Evolutionary conservation across 2,329 filamentous ascomycete species (phyloP), one percentile per base, ranked within the genome.

Genomic region (Penicillium frequentans): DNA sequence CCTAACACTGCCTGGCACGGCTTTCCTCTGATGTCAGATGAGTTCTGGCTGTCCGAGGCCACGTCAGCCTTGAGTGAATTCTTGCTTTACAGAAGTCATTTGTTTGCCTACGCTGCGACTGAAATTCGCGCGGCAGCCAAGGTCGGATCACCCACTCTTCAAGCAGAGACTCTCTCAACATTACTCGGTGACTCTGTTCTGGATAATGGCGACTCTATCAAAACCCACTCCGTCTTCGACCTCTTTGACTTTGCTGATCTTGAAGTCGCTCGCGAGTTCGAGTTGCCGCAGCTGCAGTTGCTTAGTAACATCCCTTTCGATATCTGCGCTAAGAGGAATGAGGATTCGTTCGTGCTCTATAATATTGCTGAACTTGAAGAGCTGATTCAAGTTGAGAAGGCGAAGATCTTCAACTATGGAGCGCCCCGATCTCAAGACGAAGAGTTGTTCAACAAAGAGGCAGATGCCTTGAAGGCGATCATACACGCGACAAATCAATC

Each of bases 191-290:
- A 66, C 56, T 86, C 89, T 43, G 86, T 91, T 8, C 81, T 84
- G 11, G 79, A 86, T 19, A 85, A 85, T 57, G 87, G 88, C 48
- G 84, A 90, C 53, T 79, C 86, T 5, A 79, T 89, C 37, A 77
- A 81, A 27, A 89, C 91, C 56, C 83, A 88, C 1, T 92, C 90
- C 3, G 84, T 98, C 7, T 96, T 98, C 68, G 92, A 97, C 63
- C 82, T 98, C 23, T 95, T 96, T 67, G 95, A 99, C 75, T 98
- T 98, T 68, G 84, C 95, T 71, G 87, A 90, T 59, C 74, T 89
- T 11, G 81, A 84, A 48, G 79, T 87, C 39, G 74, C 77, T 1
- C 72, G 74, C 56, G 69, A 74, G 13, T 67, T 76, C 44, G 69
- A 82, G 2, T 73, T 83, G 2, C 85, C 86, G 3, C 72, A 79